Conservation (phyloP, 495 filamentous ascomycete species). For the Xylaria cubensis region DNA sequence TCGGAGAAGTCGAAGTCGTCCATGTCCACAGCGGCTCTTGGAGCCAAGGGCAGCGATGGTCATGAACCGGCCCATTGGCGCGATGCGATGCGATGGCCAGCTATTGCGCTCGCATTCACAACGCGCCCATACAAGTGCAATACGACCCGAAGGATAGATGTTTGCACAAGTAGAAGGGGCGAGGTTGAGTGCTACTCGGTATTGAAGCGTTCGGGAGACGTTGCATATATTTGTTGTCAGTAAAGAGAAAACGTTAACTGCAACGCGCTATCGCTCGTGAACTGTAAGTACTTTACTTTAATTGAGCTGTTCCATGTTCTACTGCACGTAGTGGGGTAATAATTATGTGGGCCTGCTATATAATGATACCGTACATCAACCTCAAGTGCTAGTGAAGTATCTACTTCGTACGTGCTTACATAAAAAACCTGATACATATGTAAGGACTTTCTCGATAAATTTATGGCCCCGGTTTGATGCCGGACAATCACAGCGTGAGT, state of each 20-base stretch:
- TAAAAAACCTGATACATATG: too few species aligned
- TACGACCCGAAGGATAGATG: neutral
- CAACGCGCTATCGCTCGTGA: neutral
- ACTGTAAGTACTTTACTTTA: too few species aligned
- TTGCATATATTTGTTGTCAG: neutral
- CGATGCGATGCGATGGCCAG: slow-evolving; percentile 15
- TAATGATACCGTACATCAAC: too few species aligned
- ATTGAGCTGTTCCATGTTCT: too few species aligned
- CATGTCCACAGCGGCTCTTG: slow-evolving; percentile 54
- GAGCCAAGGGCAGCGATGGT: slow-evolving; percentile 31
- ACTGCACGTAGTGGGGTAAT: neutral
- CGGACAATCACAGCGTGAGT: neutral
- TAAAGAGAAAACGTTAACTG: neutral
- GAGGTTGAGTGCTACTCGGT: too few species aligned
- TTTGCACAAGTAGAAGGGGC: neutral
- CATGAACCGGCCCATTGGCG: slow-evolving; percentile 41
- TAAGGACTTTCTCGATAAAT: too few species aligned
- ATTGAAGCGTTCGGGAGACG: neutral
- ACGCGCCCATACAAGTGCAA: too few species aligned
- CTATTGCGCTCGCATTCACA: too few species aligned
- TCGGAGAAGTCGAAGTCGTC: slow-evolving; percentile 53
- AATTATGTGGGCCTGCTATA: neutral
- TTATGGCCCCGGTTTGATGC: too few species aligned
- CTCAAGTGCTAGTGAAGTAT: too few species aligned
- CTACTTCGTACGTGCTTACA: too few species aligned